phyloP scores from a whole-genome alignment of 768 basidiomycete genomes.

The Podaxis sp. region DNA sequence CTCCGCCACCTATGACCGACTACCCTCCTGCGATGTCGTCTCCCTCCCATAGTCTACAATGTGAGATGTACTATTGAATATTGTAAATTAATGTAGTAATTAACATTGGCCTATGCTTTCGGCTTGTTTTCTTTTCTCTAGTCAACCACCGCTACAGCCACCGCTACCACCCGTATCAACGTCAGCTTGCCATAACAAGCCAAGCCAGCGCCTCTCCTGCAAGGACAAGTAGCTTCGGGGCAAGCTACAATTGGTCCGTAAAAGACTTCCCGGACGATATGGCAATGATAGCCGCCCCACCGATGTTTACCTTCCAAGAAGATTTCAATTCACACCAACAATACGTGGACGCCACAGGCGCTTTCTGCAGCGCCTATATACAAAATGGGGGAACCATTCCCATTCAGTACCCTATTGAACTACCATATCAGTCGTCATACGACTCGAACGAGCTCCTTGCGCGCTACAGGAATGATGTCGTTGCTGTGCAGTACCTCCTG shows the following conservation, averaged over 20 bases:
- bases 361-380: neutral
- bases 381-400: neutral
- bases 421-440: neutral
- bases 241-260: conserved; percentile 2
- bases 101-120: conserved; percentile 20
- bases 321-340: neutral
- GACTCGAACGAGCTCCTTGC: conserved; percentile 30
- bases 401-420: conserved; percentile 10
- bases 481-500: conserved; percentile 69
- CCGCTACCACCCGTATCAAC: conserved; percentile 26
- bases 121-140: conserved; percentile 20
- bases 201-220: neutral
- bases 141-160: conserved; percentile 25
- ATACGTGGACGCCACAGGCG: neutral
- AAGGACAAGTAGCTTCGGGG: neutral
- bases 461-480: conserved; percentile 61
- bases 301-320: neutral
- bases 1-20: conserved; percentile 6
- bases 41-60: conserved; percentile 15
- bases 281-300: neutral
- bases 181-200: neutral
- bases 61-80: conserved; percentile 19
- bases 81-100: conserved; percentile 19
- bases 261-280: neutral
- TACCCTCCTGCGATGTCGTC: conserved; percentile 6